These are phyloP conservation scores for Fonsecaea erecta DNA, from an alignment of 2,329 filamentous ascomycete genomes.

Conservation along the genomic window DNA sequence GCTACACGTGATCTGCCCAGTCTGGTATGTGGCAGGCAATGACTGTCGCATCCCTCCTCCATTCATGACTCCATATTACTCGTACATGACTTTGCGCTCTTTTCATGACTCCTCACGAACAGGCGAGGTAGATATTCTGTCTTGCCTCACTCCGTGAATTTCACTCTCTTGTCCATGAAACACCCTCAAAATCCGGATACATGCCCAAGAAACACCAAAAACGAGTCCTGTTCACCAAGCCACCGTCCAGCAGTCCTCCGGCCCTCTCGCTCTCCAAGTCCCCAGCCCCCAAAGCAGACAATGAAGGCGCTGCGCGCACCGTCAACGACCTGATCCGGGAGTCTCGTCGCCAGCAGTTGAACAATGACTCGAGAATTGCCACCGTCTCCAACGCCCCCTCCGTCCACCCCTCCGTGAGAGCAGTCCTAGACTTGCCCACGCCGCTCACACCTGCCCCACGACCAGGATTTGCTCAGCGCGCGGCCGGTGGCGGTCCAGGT, in stretches of 20 bases:
- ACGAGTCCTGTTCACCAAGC: constrained; percentile 47
- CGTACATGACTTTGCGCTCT: too few relatives aligned
- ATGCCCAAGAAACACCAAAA: constrained; percentile 56
- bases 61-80: not conserved
- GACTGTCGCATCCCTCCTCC: not conserved
- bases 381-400: constrained; percentile 42
- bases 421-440: constrained; percentile 51
- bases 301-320: constrained; percentile 41
- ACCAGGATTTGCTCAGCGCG: not conserved
- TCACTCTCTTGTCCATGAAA: not conserved
- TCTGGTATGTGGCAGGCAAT: not conserved
- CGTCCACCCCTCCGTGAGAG: constrained; percentile 52
- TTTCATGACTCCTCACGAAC: not conserved
- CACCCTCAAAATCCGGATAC: constrained; percentile 4
- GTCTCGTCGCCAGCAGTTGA: constrained; percentile 50
- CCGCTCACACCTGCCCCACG: constrained; percentile 49
- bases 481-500: constrained; percentile 41
- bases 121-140: not conserved
- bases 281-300: constrained; percentile 33
- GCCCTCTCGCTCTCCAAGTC: constrained; percentile 43
- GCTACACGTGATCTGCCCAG: not conserved
- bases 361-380: constrained; percentile 23
- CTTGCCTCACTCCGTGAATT: not conserved
- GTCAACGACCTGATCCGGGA: constrained; percentile 56
- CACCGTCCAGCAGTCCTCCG: constrained; percentile 47